Evolutionary conservation across 140 eudicot genomes (phyloP), one percentile per base, ranked within the genome.

Genomic region (Bidens hawaiensis): DNA sequence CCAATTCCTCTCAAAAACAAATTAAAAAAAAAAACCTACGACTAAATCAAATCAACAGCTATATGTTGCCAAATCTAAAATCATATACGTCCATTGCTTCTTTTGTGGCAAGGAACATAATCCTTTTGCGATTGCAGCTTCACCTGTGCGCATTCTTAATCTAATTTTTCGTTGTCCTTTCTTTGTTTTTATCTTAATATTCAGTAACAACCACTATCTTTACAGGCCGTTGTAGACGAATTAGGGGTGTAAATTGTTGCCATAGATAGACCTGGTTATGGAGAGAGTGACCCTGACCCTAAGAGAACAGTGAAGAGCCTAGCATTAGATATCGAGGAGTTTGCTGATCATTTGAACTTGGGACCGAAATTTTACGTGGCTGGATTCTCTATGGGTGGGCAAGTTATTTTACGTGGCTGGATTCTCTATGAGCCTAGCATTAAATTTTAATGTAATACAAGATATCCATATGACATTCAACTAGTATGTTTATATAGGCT

Each of bases 261-360:
- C 11, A 31, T 79, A 15, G 82, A 79, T 21, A 41, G 76, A 8
- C 77, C 82, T 1, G 85, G 81, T 30, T 79, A 79, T 60, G 85
- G 81, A 15, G 81, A 79, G 71, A 79, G 84, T 43, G 81, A 75
- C 26, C 81, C 85, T 1, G 54, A 70, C 25, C 81, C 81, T 12
- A 65, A 70, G 1, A 62, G 78, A 46, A 75, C 81, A 1, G 56
- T 71, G 1, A 79, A 75, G 33, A 79, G 85, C 34, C 46, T 43
- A 23, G 75, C 69, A 1, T 66, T 65, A 3, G 85, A 79, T 49
- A 75, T 79, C 2, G 68, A 79, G 47, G 79, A 79, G 67, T 19
- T 79, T 21, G 85, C 73, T 15, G 85, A 79, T 62, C 64, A 46
- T 12, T 61, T 79, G 53, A 46, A 75, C 4, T 34, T 79, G 0